phyloP scores from a whole-genome alignment of 2,329 filamentous ascomycete genomes.

The Sordariomycetes sp. region DNA sequence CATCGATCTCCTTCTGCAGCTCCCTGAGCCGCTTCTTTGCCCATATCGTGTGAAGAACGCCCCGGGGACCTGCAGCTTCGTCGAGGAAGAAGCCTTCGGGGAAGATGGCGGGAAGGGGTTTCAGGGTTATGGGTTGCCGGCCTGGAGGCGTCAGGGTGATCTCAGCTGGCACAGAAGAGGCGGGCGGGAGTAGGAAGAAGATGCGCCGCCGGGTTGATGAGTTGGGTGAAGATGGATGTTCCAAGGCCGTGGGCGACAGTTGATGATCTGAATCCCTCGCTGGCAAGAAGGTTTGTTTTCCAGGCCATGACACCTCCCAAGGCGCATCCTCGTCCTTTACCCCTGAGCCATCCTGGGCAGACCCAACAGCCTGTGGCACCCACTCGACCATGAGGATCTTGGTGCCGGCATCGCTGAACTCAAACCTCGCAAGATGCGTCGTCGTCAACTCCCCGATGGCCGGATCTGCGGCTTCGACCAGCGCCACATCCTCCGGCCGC shows the following conservation, averaged over 20 bases:
- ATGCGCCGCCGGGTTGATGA: conserved; percentile 44
- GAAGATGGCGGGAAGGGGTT: conserved; percentile 81
- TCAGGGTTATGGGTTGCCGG: conserved; percentile 44
- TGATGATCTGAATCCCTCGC: conserved; percentile 32
- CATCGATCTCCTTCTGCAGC: conserved; percentile 66
- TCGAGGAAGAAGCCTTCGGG: conserved; percentile 61
- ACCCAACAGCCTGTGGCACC: conserved; percentile 36
- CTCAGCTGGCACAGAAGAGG: conserved; percentile 60
- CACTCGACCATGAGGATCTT: conserved; percentile 94
- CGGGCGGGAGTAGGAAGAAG: conserved; percentile 74
- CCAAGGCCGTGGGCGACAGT: conserved; percentile 13
- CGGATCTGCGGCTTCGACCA: too few relatives aligned
- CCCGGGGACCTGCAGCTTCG: conserved; percentile 54
- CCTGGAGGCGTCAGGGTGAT: conserved; percentile 51
- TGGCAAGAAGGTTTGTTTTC: conserved; percentile 64
- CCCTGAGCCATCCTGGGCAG: background rate
- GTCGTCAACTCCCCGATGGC: conserved; percentile 8
- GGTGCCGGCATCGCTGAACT: conserved; percentile 80
- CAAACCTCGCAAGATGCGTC: conserved; percentile 58
- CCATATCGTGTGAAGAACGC: conserved; percentile 85
- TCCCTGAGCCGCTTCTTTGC: conserved; percentile 72
- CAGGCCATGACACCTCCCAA: conserved; percentile 80
- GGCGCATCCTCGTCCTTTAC: conserved; percentile 5
- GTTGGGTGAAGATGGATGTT: background rate
- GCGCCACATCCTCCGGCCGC: too few relatives aligned